Evolutionary conservation across 2,329 filamentous ascomycete species (phyloP).

Genomic region (Trematosphaeria pertusa): DNA sequence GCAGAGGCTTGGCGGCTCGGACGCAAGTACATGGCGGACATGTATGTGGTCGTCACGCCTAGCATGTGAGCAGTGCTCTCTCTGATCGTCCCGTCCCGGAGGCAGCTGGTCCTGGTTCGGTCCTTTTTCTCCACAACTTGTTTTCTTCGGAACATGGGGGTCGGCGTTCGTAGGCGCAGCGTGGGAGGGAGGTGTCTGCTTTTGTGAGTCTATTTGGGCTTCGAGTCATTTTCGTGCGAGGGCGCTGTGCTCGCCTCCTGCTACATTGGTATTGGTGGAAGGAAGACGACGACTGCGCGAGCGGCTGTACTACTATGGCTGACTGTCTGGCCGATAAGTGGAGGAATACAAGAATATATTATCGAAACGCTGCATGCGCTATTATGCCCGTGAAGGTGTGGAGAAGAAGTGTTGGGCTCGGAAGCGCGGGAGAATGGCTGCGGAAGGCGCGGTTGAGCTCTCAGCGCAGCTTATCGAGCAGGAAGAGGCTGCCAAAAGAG

Average conservation of each 20-base stretch:
- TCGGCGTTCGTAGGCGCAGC: slow-evolving; percentile 1
- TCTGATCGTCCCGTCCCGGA: slow-evolving; percentile 11
- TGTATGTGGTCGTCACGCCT: slow-evolving; percentile 1
- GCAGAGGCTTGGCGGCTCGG: slow-evolving; percentile 13
- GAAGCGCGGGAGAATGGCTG: neutral
- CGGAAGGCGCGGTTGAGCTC: slow-evolving; percentile 12
- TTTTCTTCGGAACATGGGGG: slow-evolving; percentile 6
- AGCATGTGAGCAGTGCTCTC: neutral
- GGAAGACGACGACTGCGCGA: slow-evolving; percentile 1
- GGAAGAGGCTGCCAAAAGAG: neutral
- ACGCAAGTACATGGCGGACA: slow-evolving; percentile 10
- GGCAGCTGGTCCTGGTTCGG: slow-evolving; percentile 9
- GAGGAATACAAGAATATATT: slow-evolving; percentile 16
- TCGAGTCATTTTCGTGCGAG: slow-evolving; percentile 6
- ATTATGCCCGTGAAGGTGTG: no score
- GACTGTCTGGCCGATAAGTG: neutral
- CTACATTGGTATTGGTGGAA: slow-evolving; percentile 12
- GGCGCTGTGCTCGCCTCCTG: slow-evolving; percentile 6
- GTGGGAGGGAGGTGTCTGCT: neutral
- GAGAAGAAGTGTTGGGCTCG: no score
- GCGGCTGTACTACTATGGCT: slow-evolving; percentile 12
- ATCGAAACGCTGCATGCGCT: neutral
- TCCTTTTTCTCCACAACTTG: slow-evolving; percentile 7
- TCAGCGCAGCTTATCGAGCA: neutral
- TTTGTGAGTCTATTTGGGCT: no score